These are phyloP conservation scores for Aspergillus pseudotamarii DNA, from an alignment of 2,329 filamentous ascomycete genomes.

Conservation along the genomic window DNA sequence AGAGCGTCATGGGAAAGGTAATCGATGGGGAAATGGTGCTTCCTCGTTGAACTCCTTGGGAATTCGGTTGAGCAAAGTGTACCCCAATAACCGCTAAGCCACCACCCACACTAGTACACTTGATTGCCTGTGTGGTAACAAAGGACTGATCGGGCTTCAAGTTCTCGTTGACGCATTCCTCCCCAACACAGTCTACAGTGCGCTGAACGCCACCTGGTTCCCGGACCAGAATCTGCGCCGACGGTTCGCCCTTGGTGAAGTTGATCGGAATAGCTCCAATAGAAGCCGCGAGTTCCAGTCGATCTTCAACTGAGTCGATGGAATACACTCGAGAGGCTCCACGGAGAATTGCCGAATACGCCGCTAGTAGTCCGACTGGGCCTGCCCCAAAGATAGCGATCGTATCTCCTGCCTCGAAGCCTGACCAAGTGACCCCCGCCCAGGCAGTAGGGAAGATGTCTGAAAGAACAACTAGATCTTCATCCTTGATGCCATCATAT, in stretches of 20 bases:
- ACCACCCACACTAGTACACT: neutral
- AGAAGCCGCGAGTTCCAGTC: constrained; percentile 61
- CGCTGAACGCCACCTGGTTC: constrained; percentile 22
- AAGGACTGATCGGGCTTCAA: neutral
- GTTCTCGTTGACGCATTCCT: constrained; percentile 15
- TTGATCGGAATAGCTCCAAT: constrained; percentile 61
- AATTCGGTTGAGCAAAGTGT: neutral
- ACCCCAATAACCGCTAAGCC: neutral
- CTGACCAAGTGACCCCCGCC: constrained; percentile 38
- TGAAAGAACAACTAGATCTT: constrained; percentile 30
- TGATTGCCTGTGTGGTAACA: neutral
- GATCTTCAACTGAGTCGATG: constrained; percentile 63
- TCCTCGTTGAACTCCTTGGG: neutral
- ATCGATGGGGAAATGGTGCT: neutral
- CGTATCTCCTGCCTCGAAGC: constrained; percentile 52
- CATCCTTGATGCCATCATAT: neutral
- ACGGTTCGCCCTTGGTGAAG: constrained; percentile 60
- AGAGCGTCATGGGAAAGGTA: neutral
- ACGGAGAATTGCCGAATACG: constrained; percentile 62
- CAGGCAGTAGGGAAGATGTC: constrained; percentile 48
- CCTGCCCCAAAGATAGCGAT: constrained; percentile 66
- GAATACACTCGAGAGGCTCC: constrained; percentile 64
- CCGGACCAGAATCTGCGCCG: constrained; percentile 26
- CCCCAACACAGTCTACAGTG: constrained; percentile 18
- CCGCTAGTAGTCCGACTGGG: constrained; percentile 66